These are phyloP conservation scores for Mycena belliarum DNA, from an alignment of 768 basidiomycete species.

Conservation along the genomic window DNA sequence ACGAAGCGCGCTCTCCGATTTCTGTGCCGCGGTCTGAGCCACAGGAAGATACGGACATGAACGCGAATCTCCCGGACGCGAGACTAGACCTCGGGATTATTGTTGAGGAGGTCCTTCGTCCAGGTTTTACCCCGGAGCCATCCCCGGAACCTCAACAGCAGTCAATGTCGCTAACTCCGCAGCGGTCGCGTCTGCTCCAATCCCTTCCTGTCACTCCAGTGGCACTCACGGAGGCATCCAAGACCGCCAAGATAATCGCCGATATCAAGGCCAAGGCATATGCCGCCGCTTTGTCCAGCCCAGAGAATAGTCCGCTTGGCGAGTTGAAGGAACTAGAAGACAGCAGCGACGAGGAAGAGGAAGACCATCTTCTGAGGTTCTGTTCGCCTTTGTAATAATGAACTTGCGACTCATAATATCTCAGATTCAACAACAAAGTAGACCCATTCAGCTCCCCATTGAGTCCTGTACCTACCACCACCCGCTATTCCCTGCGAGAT, in stretches of 20 bases:
- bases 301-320: conserved; percentile 38
- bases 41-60: conserved; percentile 15
- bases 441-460: conserved; percentile 8
- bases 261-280: conserved; percentile 65
- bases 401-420: neutral
- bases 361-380: conserved; percentile 23
- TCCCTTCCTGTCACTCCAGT: conserved; percentile 23
- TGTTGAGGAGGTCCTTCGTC: neutral
- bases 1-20: conserved; percentile 28
- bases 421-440: conserved; percentile 12
- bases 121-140: conserved; percentile 10
- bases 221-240: conserved; percentile 39
- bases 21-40: conserved; percentile 13
- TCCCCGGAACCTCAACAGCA: conserved; percentile 14
- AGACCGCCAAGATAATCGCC: conserved; percentile 60
- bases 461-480: conserved; percentile 8
- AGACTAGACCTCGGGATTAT: neutral
- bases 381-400: neutral
- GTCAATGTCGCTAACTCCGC: conserved; percentile 4
- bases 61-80: neutral
- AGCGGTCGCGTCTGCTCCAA: neutral
- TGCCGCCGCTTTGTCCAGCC: conserved; percentile 46
- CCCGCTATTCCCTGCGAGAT: conserved; percentile 13
- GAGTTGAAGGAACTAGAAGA: conserved; percentile 51
- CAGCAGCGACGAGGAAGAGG: conserved; percentile 56